Evolutionary conservation across 2,329 filamentous ascomycete genomes (phyloP), one percentile per base, ranked within the genome.

Genomic region (Blastomyces percursus): DNA sequence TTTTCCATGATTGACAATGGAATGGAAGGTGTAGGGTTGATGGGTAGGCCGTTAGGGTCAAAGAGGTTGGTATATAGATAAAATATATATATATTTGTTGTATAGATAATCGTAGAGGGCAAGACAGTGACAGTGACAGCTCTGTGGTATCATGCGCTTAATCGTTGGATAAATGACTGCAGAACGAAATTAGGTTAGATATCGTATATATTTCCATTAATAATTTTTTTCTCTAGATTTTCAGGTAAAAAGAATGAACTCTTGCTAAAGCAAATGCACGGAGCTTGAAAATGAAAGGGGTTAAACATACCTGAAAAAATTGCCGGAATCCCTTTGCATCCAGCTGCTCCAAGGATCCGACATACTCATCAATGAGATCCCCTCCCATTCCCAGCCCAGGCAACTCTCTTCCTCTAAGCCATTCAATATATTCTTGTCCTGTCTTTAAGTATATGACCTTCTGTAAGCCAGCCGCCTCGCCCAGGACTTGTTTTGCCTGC

Each of bases 361-460:
- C 67, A 69, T 78, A 81, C 64, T 80, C 78, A 58, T 78, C 75
- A 61, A 80, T 76, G 61, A 79, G 73, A 50, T 76, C 74, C 16
- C 68, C 68, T 24, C 75, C 76, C 78, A 81, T 79, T 48, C 79
- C 79, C 74, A 80, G 76, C 12, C 74, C 74, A 30, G 76, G 77
- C 58, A 81, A 65, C 65, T 81, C 79, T 30, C 73, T 74, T 55
- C 71, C 71, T 32, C 77, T 73, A 44, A 81, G 71, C 67, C 77
- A 80, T 44, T 75, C 72, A 30, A 93, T 82, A 73, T 96, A 97
- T 62, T 85, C 82, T 60, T 89, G 84, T 32, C 94, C 94, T 14
- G 90, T 93, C 79, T 97, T 97, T 68, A 84, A 82, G 72, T 96
- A 93, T 65, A 99, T 94, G 44, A 84, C 87, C 76, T 94, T 91